A percentile compares a stretch with the other conserved stretches of the same genome.
These are phyloP conservation scores for Bromus sterilis DNA, from an alignment of 176 grass and related monocot species.

Conservation along the genomic window DNA sequence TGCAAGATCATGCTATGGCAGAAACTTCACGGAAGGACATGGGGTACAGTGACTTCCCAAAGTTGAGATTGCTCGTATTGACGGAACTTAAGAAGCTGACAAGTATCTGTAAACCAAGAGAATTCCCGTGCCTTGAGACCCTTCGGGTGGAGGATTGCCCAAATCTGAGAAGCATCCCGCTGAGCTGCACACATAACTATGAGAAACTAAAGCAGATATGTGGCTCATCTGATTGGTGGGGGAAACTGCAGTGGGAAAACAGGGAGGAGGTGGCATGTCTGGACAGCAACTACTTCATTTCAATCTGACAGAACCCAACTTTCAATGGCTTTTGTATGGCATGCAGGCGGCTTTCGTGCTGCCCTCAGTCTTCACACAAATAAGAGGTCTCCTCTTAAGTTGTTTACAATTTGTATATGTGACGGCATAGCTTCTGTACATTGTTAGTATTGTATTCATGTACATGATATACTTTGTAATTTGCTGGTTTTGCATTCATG, in stretches of 20 bases:
- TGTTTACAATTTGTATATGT: background rate
- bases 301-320: background rate
- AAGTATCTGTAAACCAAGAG: constrained; percentile 41
- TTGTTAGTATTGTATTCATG: background rate
- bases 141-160: constrained; percentile 59
- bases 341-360: background rate
- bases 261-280: background rate
- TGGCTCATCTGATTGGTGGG: constrained; percentile 62
- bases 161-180: constrained; percentile 40
- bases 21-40: background rate
- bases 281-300: constrained; percentile 50
- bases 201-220: constrained; percentile 64
- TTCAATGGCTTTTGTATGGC: background rate
- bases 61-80: constrained; percentile 45
- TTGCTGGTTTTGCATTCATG: background rate
- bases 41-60: constrained; percentile 15
- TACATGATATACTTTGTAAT: background rate
- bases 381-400: background rate
- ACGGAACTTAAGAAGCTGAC: constrained; percentile 33
- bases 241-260: constrained; percentile 41
- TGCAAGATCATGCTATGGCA: background rate
- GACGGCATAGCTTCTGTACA: background rate
- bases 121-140: constrained; percentile 56
- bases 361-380: no score
- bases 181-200: constrained; percentile 1